These are phyloP conservation scores for Musa beccarii DNA, from an alignment of 176 grass and related monocot species.

Conservation along the genomic window DNA sequence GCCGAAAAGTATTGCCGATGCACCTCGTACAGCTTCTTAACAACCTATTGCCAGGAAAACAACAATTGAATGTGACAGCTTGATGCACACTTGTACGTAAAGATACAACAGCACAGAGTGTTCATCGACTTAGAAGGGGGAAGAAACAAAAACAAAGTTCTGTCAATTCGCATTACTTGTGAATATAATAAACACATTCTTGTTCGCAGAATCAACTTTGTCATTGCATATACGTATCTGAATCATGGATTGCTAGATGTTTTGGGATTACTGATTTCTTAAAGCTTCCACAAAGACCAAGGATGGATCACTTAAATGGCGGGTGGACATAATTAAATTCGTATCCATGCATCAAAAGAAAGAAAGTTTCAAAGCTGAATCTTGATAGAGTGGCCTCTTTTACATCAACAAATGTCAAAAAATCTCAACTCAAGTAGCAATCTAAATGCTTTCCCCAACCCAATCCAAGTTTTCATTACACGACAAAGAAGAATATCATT, in stretches of 20 bases:
- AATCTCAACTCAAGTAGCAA: too few species aligned
- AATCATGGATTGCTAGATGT: too few species aligned
- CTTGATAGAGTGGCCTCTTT: too few species aligned
- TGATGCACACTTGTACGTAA: not conserved
- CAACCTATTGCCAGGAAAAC: conserved; percentile 48
- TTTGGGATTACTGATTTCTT: conserved; percentile 1
- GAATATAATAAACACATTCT: not conserved
- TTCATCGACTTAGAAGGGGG: not conserved
- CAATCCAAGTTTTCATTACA: too few species aligned
- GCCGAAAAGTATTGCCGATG: conserved; percentile 40
- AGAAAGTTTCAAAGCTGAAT: too few species aligned
- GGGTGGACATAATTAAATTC: not conserved
- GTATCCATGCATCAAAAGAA: too few species aligned
- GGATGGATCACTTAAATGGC: not conserved
- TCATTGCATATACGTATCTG: not conserved
- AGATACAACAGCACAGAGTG: conserved; percentile 5
- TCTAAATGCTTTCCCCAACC: too few species aligned
- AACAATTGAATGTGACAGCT: not conserved
- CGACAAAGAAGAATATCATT: too few species aligned
- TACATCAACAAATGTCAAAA: too few species aligned
- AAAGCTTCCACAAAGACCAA: conserved; percentile 10
- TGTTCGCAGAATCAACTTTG: not conserved
- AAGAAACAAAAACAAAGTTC: too few species aligned
- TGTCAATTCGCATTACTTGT: too few species aligned
- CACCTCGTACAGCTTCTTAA: conserved; percentile 59